Evolutionary conservation across 2,329 filamentous ascomycete genomes (phyloP), one percentile per base, ranked within the genome.

Genomic region (Hymenoscyphus scutula): DNA sequence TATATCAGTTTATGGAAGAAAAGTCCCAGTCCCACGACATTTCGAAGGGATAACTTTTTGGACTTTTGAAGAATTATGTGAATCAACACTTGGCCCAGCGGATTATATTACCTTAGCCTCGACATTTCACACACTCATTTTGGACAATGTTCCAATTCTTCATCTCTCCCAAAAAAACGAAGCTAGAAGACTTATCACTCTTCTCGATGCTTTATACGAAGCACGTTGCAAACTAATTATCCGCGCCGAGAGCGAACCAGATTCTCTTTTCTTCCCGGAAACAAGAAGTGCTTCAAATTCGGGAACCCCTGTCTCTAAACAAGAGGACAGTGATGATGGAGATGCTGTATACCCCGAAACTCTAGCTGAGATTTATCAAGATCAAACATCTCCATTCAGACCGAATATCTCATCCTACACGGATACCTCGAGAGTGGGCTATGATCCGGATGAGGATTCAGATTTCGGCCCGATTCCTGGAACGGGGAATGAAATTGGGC

Each of bases 21-120:
- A 77, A 1, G 78, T 93, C 1, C 71, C 74, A 1, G 81, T 91
- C 2, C 85, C 87, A 1, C 79, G 79, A 3, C 82, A 88, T 41
- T 76, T 82, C 65, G 76, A 82, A 29, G 85, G 87, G 19, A 76
- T 83, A 1, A 82, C 86, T 0, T 80, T 81, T 60, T 92, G 89
- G 84, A 82, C 84, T 10, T 95, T 94, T 69, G 71, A 79, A 15
- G 82, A 89, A 38, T 82, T 94, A 1, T 91, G 90, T 62, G 81
- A 82, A 63, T 77, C 76, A 5, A 79, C 80, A 1, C 86, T 92
- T 53, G 91, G 91, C 0, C 90, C 90, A 1, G 91, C 91, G 30
- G 91, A 95, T 77, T 95, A 93, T 76, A 89, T 93, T 60, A 89
- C 89, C 1, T 83, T 95, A 73, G 89, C 90, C 1, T 92, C 89